phyloP scores from a whole-genome alignment of 768 basidiomycete species.

The Strobilomyces dryophilus region DNA sequence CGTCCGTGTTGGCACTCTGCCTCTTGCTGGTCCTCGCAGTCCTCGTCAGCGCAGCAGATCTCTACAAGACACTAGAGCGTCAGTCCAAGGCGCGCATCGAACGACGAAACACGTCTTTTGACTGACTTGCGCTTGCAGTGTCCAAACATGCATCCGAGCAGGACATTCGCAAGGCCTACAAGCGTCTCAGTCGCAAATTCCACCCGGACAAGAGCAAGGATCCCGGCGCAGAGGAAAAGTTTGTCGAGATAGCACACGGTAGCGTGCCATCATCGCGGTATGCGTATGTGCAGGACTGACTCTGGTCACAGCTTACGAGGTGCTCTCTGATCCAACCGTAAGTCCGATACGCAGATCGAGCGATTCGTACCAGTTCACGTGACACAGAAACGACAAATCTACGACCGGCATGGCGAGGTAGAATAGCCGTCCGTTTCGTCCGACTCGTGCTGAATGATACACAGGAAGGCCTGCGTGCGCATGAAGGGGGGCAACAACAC shows the following conservation, averaged over 20 bases:
- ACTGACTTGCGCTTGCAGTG: slow-evolving; percentile 37
- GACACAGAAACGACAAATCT: slow-evolving; percentile 82
- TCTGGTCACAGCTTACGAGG: slow-evolving; percentile 71
- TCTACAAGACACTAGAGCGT: slow-evolving; percentile 83
- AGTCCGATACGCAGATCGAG: slow-evolving; percentile 17
- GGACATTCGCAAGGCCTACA: slow-evolving; percentile 91
- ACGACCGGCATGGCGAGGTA: slow-evolving; percentile 91
- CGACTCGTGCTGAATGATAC: slow-evolving; percentile 3
- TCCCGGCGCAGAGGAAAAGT: slow-evolving; percentile 73
- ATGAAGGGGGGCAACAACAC: slow-evolving; percentile 76
- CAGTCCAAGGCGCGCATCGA: slow-evolving; percentile 39
- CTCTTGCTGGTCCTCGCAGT: slow-evolving; percentile 31
- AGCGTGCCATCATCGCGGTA: slow-evolving; percentile 19
- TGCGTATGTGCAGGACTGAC: slow-evolving; percentile 5
- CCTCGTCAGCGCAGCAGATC: slow-evolving; percentile 53
- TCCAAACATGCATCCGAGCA: slow-evolving; percentile 77
- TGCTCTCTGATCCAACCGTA: slow-evolving; percentile 84
- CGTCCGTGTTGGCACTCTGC: slow-evolving; percentile 25
- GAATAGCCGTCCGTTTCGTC: slow-evolving; percentile 7
- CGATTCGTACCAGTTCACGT: neutral
- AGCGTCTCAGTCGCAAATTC: slow-evolving; percentile 79
- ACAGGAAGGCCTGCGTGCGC: slow-evolving; percentile 87
- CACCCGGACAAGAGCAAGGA: slow-evolving; percentile 97
- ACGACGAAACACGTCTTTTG: slow-evolving; percentile 15
- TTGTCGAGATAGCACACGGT: slow-evolving; percentile 92